Conservation (phyloP, 169 alveolate species). For the Plasmodium vivax region DNA sequence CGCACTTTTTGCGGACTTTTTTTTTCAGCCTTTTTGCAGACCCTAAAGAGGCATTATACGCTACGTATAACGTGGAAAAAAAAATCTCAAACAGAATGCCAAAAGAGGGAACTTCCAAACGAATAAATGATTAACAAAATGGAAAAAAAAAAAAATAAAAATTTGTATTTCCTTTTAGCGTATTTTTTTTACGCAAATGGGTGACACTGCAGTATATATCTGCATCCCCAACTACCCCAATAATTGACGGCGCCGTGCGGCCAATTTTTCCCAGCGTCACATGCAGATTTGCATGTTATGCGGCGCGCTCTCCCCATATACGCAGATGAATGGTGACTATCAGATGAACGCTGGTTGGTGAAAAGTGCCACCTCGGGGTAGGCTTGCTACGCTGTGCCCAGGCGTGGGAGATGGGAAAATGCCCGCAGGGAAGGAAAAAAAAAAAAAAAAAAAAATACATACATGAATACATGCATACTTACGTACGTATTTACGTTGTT, state of each 20-base stretch:
- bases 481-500: background rate
- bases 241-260: background rate
- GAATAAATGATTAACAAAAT: background rate
- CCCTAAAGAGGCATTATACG: background rate
- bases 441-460: background rate
- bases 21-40: background rate
- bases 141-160: background rate
- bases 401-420: background rate
- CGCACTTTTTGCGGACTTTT: background rate
- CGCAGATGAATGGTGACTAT: background rate
- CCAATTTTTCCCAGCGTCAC: background rate
- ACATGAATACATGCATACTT: background rate
- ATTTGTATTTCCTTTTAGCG: background rate
- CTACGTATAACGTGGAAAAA: background rate
- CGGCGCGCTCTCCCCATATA: background rate
- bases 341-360: background rate
- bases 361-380: background rate
- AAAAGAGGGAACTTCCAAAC: background rate
- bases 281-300: background rate
- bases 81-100: background rate
- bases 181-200: background rate
- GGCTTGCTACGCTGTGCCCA: background rate
- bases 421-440: background rate
- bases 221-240: background rate
- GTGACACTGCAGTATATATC: background rate